A percentile compares a stretch with the other conserved stretches of the same genome.
Evolutionary conservation across 441 rosid species (phyloP).

Genomic region (Gossypium schwendimanii): DNA sequence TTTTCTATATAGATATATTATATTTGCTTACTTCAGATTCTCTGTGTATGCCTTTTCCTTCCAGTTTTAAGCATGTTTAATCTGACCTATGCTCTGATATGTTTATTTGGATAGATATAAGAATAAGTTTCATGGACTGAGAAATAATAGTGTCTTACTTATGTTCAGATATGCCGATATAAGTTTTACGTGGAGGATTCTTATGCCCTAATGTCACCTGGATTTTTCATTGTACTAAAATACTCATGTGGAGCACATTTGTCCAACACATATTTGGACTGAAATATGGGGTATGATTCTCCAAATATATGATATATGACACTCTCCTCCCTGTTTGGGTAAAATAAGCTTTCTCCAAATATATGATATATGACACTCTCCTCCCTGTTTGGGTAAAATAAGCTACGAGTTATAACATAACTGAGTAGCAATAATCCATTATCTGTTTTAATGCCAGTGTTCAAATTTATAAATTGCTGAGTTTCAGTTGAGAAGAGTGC

Average conservation of each 20-base stretch:
- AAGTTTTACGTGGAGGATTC: not conserved
- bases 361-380: not conserved
- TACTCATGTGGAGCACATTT: not conserved
- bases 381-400: not conserved
- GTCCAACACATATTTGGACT: not conserved
- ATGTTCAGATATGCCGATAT: not conserved
- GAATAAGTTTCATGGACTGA: not conserved
- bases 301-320: not conserved
- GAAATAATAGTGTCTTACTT: not conserved
- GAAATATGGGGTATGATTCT: not conserved
- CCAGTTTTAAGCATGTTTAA: not conserved
- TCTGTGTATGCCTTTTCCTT: not conserved
- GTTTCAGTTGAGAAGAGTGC: not conserved
- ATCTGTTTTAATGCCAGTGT: not conserved
- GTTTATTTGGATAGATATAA: not conserved
- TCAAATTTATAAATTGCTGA: not conserved
- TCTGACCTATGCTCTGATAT: not conserved
- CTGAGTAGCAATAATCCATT: not conserved
- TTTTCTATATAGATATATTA: no score
- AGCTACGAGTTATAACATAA: not conserved
- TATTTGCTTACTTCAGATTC: not conserved
- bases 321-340: not conserved
- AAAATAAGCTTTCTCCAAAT: not conserved
- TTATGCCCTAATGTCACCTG: not conserved
- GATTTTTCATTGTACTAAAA: not conserved